A percentile compares a stretch with the other conserved stretches of the same genome.
Conservation (phyloP, 192 early-diverging fungal genomes). For the Rhizoclosmatium globosum region DNA sequence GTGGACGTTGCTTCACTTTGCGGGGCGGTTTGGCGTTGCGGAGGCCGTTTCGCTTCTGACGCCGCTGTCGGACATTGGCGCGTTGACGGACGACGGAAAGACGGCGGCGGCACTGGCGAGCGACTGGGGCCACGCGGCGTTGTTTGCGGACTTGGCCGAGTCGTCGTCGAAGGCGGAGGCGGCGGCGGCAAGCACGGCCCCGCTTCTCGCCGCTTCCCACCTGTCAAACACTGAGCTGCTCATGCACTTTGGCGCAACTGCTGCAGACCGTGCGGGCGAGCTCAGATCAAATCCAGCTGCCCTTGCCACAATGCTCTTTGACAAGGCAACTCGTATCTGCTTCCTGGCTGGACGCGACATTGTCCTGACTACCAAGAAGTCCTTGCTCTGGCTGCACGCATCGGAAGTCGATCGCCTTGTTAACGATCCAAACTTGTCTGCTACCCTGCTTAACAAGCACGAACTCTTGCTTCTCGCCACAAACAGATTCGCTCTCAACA, state of each 20-base stretch:
- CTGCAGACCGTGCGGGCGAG: not conserved
- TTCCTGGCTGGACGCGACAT: not conserved
- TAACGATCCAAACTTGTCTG: too few relatives aligned
- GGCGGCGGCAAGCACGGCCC: not conserved
- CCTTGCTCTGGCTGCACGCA: slow-evolving; percentile 4
- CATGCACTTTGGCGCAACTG: slow-evolving; percentile 8
- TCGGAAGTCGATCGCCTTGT: slow-evolving; percentile 7
- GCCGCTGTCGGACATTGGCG: too few relatives aligned
- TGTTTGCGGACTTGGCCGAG: not conserved
- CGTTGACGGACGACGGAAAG: not conserved
- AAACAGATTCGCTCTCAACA: too few relatives aligned
- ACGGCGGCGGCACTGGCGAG: slow-evolving; percentile 16
- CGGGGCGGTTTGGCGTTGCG: not conserved
- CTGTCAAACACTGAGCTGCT: not conserved
- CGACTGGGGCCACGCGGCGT: slow-evolving; percentile 15
- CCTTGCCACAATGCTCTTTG: not conserved
- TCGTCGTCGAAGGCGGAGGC: not conserved
- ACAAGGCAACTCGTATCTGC: not conserved
- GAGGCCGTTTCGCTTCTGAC: not conserved
- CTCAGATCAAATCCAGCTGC: not conserved
- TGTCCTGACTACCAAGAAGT: not conserved
- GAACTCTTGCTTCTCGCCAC: too few relatives aligned
- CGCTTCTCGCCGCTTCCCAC: not conserved
- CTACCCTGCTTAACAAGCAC: too few relatives aligned
- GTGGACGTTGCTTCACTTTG: slow-evolving; percentile 41